These are phyloP conservation scores for Prunus mume DNA, from an alignment of 306 rosid genomes.

Conservation along the genomic window DNA sequence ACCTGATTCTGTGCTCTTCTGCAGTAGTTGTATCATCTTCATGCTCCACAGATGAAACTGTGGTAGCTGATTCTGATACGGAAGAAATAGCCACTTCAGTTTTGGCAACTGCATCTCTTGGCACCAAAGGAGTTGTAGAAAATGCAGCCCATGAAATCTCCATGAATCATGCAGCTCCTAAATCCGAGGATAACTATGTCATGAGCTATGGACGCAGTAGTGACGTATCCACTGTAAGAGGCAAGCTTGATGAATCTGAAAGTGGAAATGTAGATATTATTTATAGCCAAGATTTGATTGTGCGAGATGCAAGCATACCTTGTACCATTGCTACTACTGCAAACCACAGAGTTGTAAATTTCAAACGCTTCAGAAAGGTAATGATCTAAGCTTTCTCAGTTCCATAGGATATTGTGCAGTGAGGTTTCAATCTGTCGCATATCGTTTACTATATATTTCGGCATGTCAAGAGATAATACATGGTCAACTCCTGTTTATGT, in stretches of 20 bases:
- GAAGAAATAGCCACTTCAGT: conserved; percentile 71
- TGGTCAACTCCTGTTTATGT: not conserved
- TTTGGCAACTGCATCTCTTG: conserved; percentile 30
- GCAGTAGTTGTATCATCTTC: conserved; percentile 86
- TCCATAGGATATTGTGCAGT: not conserved
- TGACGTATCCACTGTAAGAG: conserved; percentile 37
- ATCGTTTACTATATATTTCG: not conserved
- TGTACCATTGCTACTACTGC: conserved; percentile 27
- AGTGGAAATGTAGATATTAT: conserved; percentile 47
- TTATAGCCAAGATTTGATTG: conserved; percentile 61
- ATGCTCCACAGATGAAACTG: conserved; percentile 85
- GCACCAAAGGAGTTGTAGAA: conserved; percentile 28
- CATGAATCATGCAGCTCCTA: conserved; percentile 22
- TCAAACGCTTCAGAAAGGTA: conserved; percentile 86
- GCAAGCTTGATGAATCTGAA: conserved; percentile 45
- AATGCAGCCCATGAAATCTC: conserved; percentile 8
- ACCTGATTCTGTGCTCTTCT: conserved; percentile 26
- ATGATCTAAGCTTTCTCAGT: conserved; percentile 23
- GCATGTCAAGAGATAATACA: not conserved
- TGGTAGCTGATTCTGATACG: conserved; percentile 80
- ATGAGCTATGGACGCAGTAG: conserved; percentile 31
- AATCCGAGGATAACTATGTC: conserved; percentile 12
- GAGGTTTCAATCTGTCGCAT: not conserved
- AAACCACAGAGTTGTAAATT: conserved; percentile 47
- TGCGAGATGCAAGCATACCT: conserved; percentile 37